A percentile compares a stretch with the other conserved stretches of the same genome.
These are phyloP conservation scores for Prosopis cineraria DNA, from an alignment of 306 rosid species.

Conservation along the genomic window DNA sequence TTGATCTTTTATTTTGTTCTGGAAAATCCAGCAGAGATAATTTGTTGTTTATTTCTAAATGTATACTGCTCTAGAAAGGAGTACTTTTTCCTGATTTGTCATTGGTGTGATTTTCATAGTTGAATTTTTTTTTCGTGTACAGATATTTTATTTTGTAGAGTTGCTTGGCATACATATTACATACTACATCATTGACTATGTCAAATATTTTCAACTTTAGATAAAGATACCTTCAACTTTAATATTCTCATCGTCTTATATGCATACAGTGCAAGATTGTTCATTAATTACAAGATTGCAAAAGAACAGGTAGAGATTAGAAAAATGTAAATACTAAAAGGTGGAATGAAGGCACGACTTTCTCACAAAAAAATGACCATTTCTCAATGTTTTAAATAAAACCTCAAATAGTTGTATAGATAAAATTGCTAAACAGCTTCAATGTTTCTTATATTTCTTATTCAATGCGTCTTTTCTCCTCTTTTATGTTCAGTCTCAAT, in stretches of 20 bases:
- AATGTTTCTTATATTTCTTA: no score
- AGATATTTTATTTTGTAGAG: slow-evolving; percentile 56
- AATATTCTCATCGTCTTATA: slow-evolving; percentile 16
- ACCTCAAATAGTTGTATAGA: neutral
- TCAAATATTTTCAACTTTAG: slow-evolving; percentile 79
- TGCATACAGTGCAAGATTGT: neutral
- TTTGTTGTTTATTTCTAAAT: slow-evolving; percentile 15
- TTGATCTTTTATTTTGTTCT: no score
- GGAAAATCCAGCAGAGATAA: slow-evolving; percentile 70
- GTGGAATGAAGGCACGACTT: no score
- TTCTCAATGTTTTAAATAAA: neutral
- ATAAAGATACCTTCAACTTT: slow-evolving; percentile 64
- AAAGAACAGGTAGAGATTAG: neutral
- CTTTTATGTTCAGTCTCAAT: no score
- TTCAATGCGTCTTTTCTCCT: no score
- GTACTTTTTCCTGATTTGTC: slow-evolving; percentile 11
- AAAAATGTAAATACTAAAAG: neutral
- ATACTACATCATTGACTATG: slow-evolving; percentile 79
- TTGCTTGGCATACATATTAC: slow-evolving; percentile 61
- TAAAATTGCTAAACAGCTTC: neutral
- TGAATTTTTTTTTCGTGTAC: neutral
- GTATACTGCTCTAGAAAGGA: slow-evolving; percentile 1
- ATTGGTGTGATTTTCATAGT: neutral
- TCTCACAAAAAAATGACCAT: no score
- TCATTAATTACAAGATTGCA: neutral